Base-by-base conservation (phyloP, 73 alveolate genomes). In the Paramecium octaurelia region DNA sequence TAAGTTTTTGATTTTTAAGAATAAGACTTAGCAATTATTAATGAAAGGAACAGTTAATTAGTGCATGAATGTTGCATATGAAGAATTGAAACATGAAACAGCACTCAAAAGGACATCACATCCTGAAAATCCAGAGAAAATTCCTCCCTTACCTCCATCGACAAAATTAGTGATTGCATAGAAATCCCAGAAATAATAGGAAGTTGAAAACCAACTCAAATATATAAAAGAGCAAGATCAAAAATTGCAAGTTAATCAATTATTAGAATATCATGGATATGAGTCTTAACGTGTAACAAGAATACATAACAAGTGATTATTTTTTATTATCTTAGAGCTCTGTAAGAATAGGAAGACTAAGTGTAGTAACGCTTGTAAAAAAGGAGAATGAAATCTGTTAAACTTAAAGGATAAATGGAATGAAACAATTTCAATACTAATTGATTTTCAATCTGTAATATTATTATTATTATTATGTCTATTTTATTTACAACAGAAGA, bases 1-100 rank as follows among this genome's bases (percentile, higher is more conserved):
- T 57, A 89, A 89, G 48, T 89, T 70, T 50, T 89, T 89, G 71
- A 89, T 89, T 44, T 89, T 89, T 64, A 89, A 89, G 54, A 89
- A 89, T 73, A 89, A 71, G 76, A 89, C 94, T 3, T 44, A 89
- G 58, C 73, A 36, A 27, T 73, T 89, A 44, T 50, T 89, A 43
- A 36, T 89, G 48, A 89, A 54, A 38, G 68, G 73, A 20, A 70
- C 75, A 40, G 94, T 89, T 1, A 70, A 77, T 89, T 43, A 77
- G 20, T 77, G 92, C 44, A 89, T 89, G 94, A 89, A 46, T 46
- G 34, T 31, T 24, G 91, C 91, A 2, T 80, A 80, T 80, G 70
- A 80, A 46, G 76, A 80, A 80, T 20, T 34, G 31, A 73, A 73
- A 18, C 57, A 36, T 36, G 87, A 73, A 38, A 40, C 57, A 14